Evolutionary conservation across 306 rosid species (phyloP).

Genomic region (Begonia loranthoides): DNA sequence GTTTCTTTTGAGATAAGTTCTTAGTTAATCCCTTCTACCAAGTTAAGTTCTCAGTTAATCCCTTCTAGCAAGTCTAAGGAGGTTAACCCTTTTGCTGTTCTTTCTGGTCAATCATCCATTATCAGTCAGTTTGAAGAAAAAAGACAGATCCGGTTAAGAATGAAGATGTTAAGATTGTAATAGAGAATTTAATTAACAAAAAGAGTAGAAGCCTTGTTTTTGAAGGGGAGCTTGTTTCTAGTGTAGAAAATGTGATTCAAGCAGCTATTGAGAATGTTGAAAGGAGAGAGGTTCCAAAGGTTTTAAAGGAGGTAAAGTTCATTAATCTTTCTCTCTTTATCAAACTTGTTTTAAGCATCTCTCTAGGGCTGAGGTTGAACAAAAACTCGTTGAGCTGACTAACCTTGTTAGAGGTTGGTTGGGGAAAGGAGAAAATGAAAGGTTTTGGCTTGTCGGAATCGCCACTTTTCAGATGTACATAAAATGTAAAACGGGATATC

Average conservation of each 20-base stretch:
- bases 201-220: conserved; percentile 47
- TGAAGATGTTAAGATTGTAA: conserved; percentile 48
- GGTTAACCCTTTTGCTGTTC: conserved; percentile 8
- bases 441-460: conserved; percentile 66
- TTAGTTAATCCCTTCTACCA: too few relatives aligned
- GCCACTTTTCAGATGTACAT: conserved; percentile 78
- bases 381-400: conserved; percentile 51
- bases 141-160: conserved; percentile 26
- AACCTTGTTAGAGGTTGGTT: conserved; percentile 17
- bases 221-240: conserved; percentile 67
- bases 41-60: conserved; percentile 28
- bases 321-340: conserved; percentile 32
- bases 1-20: conserved; percentile 63
- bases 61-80: conserved; percentile 39
- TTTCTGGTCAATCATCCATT: conserved; percentile 13
- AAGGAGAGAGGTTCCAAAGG: conserved; percentile 48
- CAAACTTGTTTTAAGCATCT: conserved; percentile 27
- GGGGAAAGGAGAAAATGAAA: conserved; percentile 44
- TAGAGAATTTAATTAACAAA: conserved; percentile 34
- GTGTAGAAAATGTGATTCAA: conserved; percentile 44
- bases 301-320: conserved; percentile 46
- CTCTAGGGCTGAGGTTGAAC: conserved; percentile 60
- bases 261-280: conserved; percentile 60
- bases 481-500: conserved; percentile 64
- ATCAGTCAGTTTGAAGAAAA: background rate